These are phyloP conservation scores for Lepidium campestre DNA, from an alignment of 441 rosid genomes.

Conservation along the genomic window DNA sequence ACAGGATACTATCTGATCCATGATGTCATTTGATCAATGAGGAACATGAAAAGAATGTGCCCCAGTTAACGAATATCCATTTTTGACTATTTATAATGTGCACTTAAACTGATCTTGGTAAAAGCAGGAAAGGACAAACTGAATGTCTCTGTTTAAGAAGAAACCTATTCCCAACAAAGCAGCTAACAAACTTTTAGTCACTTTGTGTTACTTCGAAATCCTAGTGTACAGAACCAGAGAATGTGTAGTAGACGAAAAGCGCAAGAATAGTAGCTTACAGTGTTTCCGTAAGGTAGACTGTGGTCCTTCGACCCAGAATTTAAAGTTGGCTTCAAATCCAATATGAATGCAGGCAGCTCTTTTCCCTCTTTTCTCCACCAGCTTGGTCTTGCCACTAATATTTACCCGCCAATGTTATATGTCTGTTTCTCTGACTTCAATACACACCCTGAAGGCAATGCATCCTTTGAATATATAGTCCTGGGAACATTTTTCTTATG, in stretches of 20 bases:
- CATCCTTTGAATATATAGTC: background rate
- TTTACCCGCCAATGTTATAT: background rate
- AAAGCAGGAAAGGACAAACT: background rate
- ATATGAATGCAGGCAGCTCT: background rate
- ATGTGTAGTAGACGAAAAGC: background rate
- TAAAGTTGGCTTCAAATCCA: background rate
- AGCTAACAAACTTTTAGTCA: background rate
- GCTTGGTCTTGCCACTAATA: slow-evolving; percentile 1
- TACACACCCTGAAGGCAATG: background rate
- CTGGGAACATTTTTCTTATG: background rate
- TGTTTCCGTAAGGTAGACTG: background rate
- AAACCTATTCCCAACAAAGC: background rate
- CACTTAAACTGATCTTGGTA: background rate
- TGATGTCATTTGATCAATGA: background rate
- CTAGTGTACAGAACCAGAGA: background rate
- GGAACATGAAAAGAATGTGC: background rate
- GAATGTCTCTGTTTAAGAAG: background rate
- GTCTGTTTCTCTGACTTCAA: slow-evolving; percentile 1
- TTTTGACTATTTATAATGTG: background rate
- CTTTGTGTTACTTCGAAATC: slow-evolving; percentile 5
- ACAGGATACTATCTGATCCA: slow-evolving; percentile 2
- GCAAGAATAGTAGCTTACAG: slow-evolving; percentile 20
- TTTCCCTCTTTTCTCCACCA: background rate
- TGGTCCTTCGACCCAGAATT: slow-evolving; percentile 7
- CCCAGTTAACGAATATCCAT: background rate